These are phyloP conservation scores for Carallia brachiata DNA, from an alignment of 345 rosid species.

Conservation along the genomic window DNA sequence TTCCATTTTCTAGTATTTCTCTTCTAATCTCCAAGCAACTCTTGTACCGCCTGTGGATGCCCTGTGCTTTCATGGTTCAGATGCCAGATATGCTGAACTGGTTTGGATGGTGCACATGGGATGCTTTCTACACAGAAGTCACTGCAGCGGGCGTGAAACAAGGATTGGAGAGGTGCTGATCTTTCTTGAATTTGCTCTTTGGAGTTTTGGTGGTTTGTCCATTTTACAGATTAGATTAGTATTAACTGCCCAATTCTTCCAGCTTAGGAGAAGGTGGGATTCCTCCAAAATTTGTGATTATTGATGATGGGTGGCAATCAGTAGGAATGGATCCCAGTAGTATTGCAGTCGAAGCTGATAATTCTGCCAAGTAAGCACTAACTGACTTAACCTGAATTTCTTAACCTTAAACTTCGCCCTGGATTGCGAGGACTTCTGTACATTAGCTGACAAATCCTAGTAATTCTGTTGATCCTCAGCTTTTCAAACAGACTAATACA, in stretches of 20 bases:
- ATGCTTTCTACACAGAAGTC: constrained; percentile 66
- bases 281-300: constrained; percentile 61
- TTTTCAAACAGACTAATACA: constrained; percentile 58
- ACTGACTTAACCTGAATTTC: not conserved
- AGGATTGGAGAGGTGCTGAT: constrained; percentile 51
- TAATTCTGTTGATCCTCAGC: constrained; percentile 31
- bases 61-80: constrained; percentile 23
- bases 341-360: constrained; percentile 45
- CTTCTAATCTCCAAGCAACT: not conserved
- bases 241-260: constrained; percentile 15
- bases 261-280: constrained; percentile 58
- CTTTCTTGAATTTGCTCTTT: not conserved
- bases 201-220: not conserved
- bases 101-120: constrained; percentile 88
- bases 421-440: not conserved
- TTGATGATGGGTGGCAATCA: constrained; percentile 73
- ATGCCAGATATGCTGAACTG: constrained; percentile 70
- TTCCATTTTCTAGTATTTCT: no score
- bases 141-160: constrained; percentile 52
- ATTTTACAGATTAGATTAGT: not conserved
- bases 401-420: not conserved
- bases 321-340: constrained; percentile 62
- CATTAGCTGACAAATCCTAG: not conserved
- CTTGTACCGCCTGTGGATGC: not conserved
- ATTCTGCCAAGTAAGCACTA: constrained; percentile 56